Percentiles rank a stretch among this genome's conserved stretches.
Conservation (phyloP, 2,329 filamentous ascomycete species). For the Cryphonectria japonica region DNA sequence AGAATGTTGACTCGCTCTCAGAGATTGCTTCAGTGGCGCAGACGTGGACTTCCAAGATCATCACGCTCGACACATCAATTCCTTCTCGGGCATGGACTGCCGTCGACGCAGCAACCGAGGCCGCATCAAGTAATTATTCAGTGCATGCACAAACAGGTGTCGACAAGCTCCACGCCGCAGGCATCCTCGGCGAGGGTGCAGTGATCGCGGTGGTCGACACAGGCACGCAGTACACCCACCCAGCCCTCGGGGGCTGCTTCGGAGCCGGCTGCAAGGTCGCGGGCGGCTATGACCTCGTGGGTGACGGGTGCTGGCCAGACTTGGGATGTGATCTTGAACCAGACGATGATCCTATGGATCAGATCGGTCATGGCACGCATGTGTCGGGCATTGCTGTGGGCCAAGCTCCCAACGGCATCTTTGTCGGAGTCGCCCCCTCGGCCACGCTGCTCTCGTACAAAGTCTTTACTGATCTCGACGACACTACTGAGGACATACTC, state of each 20-base stretch:
- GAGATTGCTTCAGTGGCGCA: constrained; percentile 17
- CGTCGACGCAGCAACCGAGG: constrained; percentile 10
- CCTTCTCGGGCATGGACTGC: constrained; percentile 21
- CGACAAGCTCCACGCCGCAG: constrained; percentile 31
- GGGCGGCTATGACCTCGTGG: constrained; percentile 28
- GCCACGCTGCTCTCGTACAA: constrained; percentile 29
- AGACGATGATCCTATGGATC: constrained; percentile 42
- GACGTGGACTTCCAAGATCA: constrained; percentile 21
- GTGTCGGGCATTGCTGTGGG: constrained; percentile 38
- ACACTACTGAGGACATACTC: constrained; percentile 26
- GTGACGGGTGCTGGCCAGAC: constrained; percentile 26
- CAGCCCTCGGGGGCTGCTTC: constrained; percentile 30
- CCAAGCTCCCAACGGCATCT: constrained; percentile 17
- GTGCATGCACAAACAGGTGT: constrained; percentile 33
- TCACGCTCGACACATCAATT: constrained; percentile 11
- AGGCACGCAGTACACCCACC: constrained; percentile 32
- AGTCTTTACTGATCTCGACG: constrained; percentile 22
- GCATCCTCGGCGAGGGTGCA: constrained; percentile 30
- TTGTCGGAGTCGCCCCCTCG: constrained; percentile 27
- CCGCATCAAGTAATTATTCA: constrained; percentile 30
- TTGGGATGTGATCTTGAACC: constrained; percentile 35
- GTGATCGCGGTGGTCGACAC: constrained; percentile 33
- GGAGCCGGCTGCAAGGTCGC: constrained; percentile 26
- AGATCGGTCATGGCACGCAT: constrained; percentile 44
- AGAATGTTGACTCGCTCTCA: constrained; percentile 22